Evolutionary conservation across 2,329 filamentous ascomycete species (phyloP), one percentile per base, ranked within the genome.

Genomic region (Paramyrothecium sp.): DNA sequence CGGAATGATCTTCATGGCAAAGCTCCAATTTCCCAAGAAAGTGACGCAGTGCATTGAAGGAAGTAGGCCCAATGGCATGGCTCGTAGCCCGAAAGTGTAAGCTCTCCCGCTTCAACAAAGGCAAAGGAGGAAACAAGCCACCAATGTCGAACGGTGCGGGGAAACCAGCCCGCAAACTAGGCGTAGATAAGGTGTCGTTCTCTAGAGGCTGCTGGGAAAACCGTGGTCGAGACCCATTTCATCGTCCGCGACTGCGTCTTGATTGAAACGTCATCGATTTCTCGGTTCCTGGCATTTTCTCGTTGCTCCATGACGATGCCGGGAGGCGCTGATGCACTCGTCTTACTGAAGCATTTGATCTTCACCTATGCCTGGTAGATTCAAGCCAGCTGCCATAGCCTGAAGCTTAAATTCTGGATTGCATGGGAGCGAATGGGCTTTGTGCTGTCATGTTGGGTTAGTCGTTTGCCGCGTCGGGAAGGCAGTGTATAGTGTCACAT

Each of bases 351-450:
- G 67, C 69, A 72, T 70, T 53, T 70, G 70, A 66, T 81, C 78
- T 61, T 82, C 79, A 55, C 75, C 76, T 58, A 81, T 79, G 44
- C 73, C 72, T 16, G 71, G 74, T 56, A 73, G 66, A 53, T 67
- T 75, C 58, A 81, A 71, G 19, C 78, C 79, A 10, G 78, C 78
- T 34, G 79, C 75, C 41, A 76, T 65, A 47, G 73, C 73, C 51
- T 75, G 73, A 17, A 75, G 75, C 62, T 84, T 79, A 56, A 85
- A 85, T 60, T 97, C 92, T 0, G 92, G 92, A 69, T 96, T 96
- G 78, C 93, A 97, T 54, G 90, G 89, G 22, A 92, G 89, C 13
- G 92, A 95, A 73, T 97, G 89, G 61, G 88, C 86, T 74, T 91
- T 91, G 77, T 88, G 85, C 85, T 88, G 59, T 64, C 60, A 44